These are phyloP conservation scores for Graphiopsis chlorocephala DNA, from an alignment of 2,329 filamentous ascomycete genomes.

Conservation along the genomic window DNA sequence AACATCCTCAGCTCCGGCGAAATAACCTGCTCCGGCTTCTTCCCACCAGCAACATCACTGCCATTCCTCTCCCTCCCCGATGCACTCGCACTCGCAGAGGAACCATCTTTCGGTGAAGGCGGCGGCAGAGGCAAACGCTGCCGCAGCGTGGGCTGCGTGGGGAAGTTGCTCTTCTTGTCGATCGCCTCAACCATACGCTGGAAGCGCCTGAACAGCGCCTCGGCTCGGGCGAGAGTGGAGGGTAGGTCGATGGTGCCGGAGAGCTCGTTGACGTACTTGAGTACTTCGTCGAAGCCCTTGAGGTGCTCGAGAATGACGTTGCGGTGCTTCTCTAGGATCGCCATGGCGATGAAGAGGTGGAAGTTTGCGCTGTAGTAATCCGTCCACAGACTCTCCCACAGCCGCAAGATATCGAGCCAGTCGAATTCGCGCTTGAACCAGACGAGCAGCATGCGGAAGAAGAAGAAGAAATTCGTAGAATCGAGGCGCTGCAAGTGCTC, in stretches of 20 bases:
- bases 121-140: constrained; percentile 46
- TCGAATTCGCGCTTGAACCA: constrained; percentile 98
- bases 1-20: constrained; percentile 61
- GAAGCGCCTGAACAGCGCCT: constrained; percentile 83
- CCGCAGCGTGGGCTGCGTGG: constrained; percentile 49
- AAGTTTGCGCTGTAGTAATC: constrained; percentile 87
- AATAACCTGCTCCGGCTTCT: constrained; percentile 51
- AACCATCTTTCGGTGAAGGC: constrained; percentile 19
- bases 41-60: constrained; percentile 31
- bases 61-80: constrained; percentile 42
- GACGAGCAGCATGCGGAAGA: constrained; percentile 97
- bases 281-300: constrained; percentile 90
- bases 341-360: constrained; percentile 89
- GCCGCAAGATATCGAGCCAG: constrained; percentile 78
- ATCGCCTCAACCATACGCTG: constrained; percentile 84
- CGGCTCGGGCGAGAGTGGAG: constrained; percentile 80
- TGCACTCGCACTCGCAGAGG: constrained; percentile 18
- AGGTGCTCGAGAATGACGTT: constrained; percentile 94
- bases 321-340: constrained; percentile 93
- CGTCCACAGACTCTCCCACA: constrained; percentile 96
- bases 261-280: constrained; percentile 98
- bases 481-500: constrained; percentile 84
- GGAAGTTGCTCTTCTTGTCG: constrained; percentile 88
- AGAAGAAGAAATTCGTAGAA: constrained; percentile 99
- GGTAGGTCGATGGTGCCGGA: constrained; percentile 89